Evolutionary conservation across 768 basidiomycete genomes (phyloP).

Genomic region (Mycena haematopus): DNA sequence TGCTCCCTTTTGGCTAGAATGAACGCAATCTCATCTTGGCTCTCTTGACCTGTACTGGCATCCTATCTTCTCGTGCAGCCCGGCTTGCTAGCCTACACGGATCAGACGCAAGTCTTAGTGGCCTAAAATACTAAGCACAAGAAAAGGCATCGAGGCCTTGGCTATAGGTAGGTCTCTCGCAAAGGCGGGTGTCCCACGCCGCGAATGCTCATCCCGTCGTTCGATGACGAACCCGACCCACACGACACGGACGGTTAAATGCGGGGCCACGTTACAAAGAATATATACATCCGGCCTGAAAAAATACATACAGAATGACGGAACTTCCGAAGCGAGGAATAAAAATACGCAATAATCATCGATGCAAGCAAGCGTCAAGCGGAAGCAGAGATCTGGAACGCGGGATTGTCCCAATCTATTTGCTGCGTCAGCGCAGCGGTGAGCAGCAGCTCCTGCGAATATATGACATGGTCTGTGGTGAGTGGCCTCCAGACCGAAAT

Average conservation of each 20-base stretch:
- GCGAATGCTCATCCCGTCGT: no score
- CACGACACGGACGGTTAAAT: no score
- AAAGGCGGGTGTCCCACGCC: no score
- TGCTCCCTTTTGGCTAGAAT: neutral
- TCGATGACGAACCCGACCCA: neutral
- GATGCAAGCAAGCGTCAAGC: neutral
- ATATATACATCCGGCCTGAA: neutral
- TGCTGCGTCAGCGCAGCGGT: conserved; percentile 69
- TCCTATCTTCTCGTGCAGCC: no score
- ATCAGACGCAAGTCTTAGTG: no score
- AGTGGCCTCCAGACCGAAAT: conserved; percentile 70
- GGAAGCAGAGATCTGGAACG: conserved; percentile 37
- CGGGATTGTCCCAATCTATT: conserved; percentile 63
- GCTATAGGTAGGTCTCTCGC: no score
- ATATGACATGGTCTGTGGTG: conserved; percentile 59
- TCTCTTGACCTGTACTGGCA: neutral
- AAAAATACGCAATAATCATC: conserved; percentile 10
- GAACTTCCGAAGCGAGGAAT: conserved; percentile 9
- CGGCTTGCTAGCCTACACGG: no score
- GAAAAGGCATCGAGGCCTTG: no score
- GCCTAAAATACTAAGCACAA: no score
- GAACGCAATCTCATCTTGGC: neutral
- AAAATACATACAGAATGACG: neutral
- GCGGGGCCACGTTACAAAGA: no score
- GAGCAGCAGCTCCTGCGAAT: conserved; percentile 72